Evolutionary conservation across 306 rosid species (phyloP), one percentile per base, ranked within the genome.

Genomic region (Vigna radiata): DNA sequence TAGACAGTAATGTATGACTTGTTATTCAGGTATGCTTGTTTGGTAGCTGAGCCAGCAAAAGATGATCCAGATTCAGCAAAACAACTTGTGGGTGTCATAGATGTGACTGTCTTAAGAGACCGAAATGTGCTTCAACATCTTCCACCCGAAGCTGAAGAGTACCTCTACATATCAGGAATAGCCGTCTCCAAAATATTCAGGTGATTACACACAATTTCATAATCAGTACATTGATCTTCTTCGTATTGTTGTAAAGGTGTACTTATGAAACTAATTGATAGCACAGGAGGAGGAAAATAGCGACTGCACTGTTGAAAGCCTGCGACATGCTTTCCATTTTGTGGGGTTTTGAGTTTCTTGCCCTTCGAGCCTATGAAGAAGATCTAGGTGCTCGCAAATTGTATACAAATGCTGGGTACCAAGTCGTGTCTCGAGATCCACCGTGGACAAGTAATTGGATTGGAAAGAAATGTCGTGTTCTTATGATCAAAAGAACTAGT

Each of bases 381-480:
- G 98, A 94, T 70, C 31, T 64, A 13, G 97, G 97, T 9, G 97
- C 98, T 41, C 85, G 96, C 9, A 81, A 82, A 82, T 62, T 90
- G 88, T 92, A 94, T 43, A 9, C 88, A 16, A 88, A 87, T 76
- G 96, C 97, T 8, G 98, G 98, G 4, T 94, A 87, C 74, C 31
- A 39, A 43, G 89, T 91, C 61, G 88, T 89, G 15, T 89, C 90
- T 1, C 82, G 84, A 65, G 96, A 92, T 82, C 92, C 98, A 5
- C 88, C 87, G 41, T 94, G 97, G 97, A 47, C 85, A 78, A 84
- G 89, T 59, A 78, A 91, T 73, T 94, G 98, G 98, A 82, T 94
- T 49, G 98, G 96, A 80, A 87, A 85, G 76, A 94, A 92, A 82
- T 88, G 91, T 11, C 94, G 96, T 18, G 88, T 91, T 82, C 88